phyloP scores from a whole-genome alignment of 2,329 filamentous ascomycete species.

The Hymenoscyphus scutula region DNA sequence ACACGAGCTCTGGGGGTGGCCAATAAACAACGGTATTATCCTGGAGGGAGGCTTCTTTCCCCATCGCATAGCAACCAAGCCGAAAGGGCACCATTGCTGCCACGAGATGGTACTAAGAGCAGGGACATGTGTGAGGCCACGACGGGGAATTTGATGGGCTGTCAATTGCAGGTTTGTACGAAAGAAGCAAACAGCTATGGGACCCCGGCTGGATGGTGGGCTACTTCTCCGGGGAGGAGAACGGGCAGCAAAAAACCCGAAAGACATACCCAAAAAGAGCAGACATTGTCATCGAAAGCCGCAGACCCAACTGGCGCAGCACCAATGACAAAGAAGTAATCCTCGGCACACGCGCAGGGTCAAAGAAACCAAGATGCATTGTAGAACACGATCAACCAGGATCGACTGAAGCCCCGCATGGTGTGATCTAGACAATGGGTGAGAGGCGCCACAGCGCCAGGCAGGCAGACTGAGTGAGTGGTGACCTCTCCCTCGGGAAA shows the following conservation, averaged over 20 bases:
- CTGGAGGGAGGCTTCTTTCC: conserved; percentile 10
- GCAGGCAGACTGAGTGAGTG: not conserved
- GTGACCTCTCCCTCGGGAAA: not conserved
- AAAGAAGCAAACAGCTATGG: conserved; percentile 33
- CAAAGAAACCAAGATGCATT: conserved; percentile 8
- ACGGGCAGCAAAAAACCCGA: not conserved
- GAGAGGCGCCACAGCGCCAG: not conserved
- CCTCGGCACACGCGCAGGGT: not conserved
- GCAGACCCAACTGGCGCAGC: not conserved
- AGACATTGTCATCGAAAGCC: not conserved
- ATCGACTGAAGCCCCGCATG: not conserved
- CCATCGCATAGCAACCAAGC: conserved; percentile 15
- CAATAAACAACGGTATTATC: conserved; percentile 18
- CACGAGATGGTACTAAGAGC: conserved; percentile 15
- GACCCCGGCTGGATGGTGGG: conserved; percentile 14
- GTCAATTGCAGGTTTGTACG: conserved; percentile 14
- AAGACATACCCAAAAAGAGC: not conserved
- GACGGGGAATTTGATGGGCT: not conserved
- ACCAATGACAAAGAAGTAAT: not conserved
- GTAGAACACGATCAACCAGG: conserved; percentile 9
- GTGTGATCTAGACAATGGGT: not conserved
- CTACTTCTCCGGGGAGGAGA: not conserved
- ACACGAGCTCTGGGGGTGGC: conserved; percentile 13
- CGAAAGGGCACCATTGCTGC: conserved; percentile 23
- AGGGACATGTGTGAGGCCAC: conserved; percentile 10